Conservation (phyloP, 257 asterid species). For the Petunia secreta region DNA sequence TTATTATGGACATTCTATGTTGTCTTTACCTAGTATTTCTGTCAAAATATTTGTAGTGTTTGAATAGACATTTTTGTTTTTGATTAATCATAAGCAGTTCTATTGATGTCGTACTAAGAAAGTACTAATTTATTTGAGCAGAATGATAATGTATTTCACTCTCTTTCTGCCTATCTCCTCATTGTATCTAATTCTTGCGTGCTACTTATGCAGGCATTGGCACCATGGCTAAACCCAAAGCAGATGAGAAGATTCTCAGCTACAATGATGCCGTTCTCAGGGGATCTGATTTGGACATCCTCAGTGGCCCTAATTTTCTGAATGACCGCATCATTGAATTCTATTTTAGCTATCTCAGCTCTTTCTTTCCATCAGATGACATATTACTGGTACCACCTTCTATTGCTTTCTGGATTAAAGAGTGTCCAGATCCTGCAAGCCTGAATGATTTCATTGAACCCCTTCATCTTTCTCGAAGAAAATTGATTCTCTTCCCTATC, state of each 20-base stretch:
- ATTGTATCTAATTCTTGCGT: neutral
- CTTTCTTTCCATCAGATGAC: conserved; percentile 54
- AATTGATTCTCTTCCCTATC: conserved; percentile 73
- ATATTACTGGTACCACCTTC: conserved; percentile 76
- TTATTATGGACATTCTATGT: neutral
- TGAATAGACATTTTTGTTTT: neutral
- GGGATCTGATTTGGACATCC: conserved; percentile 69
- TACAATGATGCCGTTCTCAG: conserved; percentile 76
- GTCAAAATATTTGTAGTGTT: conserved; percentile 7
- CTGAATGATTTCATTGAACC: conserved; percentile 69
- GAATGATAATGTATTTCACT: neutral
- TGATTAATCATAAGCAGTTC: conserved; percentile 5
- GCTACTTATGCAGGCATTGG: neutral
- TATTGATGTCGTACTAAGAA: neutral
- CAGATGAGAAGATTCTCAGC: conserved; percentile 69
- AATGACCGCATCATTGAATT: conserved; percentile 86
- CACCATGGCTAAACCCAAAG: conserved; percentile 42
- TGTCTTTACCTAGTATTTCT: neutral
- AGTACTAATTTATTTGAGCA: conserved; percentile 1
- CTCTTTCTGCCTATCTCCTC: neutral
- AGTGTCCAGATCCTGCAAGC: conserved; percentile 56
- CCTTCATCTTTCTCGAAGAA: conserved; percentile 53
- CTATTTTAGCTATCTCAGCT: conserved; percentile 69
- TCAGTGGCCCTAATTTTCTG: conserved; percentile 68
- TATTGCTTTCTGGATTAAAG: conserved; percentile 84